Conservation (phyloP, 805 yeast species). For the Teunomyces atbi region DNA sequence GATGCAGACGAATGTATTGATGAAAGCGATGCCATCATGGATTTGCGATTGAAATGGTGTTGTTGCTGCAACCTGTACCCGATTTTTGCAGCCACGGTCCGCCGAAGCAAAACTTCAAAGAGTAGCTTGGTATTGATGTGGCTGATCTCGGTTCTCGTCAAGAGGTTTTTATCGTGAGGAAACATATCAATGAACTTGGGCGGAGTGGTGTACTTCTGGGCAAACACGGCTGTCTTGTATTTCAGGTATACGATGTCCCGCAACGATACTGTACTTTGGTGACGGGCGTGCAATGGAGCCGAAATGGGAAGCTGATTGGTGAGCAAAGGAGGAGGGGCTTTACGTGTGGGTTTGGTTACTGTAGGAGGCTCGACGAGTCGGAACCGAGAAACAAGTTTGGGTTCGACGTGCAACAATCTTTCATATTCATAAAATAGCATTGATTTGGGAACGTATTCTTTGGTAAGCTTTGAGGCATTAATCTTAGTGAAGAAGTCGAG, state of each 20-base stretch:
- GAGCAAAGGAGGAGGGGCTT: too few relatives aligned
- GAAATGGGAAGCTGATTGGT: constrained; percentile 3
- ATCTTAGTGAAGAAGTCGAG: constrained; percentile 15
- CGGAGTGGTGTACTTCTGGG: constrained; percentile 17
- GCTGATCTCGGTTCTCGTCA: constrained; percentile 25
- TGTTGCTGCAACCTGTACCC: constrained; percentile 30
- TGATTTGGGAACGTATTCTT: constrained; percentile 26
- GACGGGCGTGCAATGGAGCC: constrained; percentile 2
- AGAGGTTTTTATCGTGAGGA: constrained; percentile 24
- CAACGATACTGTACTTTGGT: constrained; percentile 10
- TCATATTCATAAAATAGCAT: constrained; percentile 26
- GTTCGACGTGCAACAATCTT: constrained; percentile 13
- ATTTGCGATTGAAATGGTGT: constrained; percentile 22
- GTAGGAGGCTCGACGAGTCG: neutral
- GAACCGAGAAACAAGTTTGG: constrained; percentile 6
- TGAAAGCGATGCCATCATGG: constrained; percentile 28
- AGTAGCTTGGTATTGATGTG: constrained; percentile 29
- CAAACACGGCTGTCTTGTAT: constrained; percentile 28
- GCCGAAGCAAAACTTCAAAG: constrained; percentile 38
- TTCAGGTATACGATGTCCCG: constrained; percentile 23
- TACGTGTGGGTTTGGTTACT: neutral
- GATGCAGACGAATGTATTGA: constrained; percentile 30
- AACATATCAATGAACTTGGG: constrained; percentile 28
- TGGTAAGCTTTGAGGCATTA: constrained; percentile 21
- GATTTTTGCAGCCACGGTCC: constrained; percentile 43